Evolutionary conservation across 2,329 filamentous ascomycete species (phyloP).

Genomic region (Fusarium pseudograminearum): DNA sequence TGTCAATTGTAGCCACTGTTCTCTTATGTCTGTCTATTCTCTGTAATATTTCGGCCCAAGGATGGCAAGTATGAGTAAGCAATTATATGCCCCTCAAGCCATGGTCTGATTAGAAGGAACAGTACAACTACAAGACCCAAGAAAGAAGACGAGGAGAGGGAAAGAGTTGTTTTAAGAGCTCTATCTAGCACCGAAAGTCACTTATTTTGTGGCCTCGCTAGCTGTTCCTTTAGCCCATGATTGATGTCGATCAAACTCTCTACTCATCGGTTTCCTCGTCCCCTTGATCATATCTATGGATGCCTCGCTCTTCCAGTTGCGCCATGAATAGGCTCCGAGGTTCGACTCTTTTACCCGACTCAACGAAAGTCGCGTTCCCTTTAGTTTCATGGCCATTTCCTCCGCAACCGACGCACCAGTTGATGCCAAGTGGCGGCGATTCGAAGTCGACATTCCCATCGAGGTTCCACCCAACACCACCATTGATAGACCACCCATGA

Average conservation of each 20-base stretch:
- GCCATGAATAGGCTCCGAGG: conserved; percentile 35
- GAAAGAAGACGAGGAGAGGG: too few species aligned
- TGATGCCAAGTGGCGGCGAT: conserved; percentile 38
- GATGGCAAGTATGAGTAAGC: too few species aligned
- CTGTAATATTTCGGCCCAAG: fast-evolving
- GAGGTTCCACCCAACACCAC: conserved; percentile 41
- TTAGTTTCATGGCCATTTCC: not conserved
- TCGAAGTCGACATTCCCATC: conserved; percentile 15
- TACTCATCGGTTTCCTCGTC: not conserved
- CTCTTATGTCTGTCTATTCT: not conserved
- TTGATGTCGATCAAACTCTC: too few species aligned
- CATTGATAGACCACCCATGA: conserved; percentile 44
- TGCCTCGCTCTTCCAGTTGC: conserved; percentile 17
- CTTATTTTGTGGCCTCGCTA: too few species aligned
- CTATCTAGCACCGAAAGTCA: too few species aligned
- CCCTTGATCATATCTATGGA: not conserved
- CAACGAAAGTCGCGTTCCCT: conserved; percentile 30
- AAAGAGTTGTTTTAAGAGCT: too few species aligned
- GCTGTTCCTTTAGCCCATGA: too few species aligned
- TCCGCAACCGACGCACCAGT: conserved; percentile 41
- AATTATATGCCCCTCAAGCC: too few species aligned
- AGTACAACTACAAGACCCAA: too few species aligned
- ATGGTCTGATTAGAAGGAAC: too few species aligned
- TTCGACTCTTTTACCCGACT: not conserved
- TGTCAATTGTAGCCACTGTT: not conserved